Evolutionary conservation across 148 eudicot genomes (phyloP).

Genomic region (Spergularia marina): DNA sequence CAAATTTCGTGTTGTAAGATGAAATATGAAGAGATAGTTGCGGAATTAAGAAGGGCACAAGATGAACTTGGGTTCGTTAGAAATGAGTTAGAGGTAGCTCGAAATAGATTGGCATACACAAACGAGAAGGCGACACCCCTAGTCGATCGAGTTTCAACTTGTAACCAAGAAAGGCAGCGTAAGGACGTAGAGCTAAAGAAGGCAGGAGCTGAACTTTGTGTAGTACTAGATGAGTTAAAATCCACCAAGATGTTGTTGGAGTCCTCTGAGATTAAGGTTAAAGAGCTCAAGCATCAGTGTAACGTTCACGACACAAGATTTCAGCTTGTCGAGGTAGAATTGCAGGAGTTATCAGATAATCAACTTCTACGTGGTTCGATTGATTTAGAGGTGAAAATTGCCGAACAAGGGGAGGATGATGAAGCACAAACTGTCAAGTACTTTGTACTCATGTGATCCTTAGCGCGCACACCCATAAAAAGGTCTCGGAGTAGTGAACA

Average conservation of each 20-base stretch:
- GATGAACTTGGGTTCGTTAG: background rate
- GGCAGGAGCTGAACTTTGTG: slow-evolving; percentile 9
- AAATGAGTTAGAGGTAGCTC: slow-evolving; percentile 7
- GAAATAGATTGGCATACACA: slow-evolving; percentile 8
- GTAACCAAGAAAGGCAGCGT: background rate
- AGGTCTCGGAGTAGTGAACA: too few relatives aligned
- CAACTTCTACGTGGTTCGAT: background rate
- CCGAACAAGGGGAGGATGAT: background rate
- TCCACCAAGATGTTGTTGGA: slow-evolving; percentile 12
- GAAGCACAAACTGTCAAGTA: too few relatives aligned
- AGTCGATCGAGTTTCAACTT: background rate
- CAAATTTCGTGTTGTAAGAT: slow-evolving; percentile 1
- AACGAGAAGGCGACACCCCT: background rate
- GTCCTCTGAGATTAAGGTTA: slow-evolving; percentile 3
- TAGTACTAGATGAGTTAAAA: background rate
- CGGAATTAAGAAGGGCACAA: background rate
- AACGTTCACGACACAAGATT: background rate
- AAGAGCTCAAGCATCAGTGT: slow-evolving; percentile 7
- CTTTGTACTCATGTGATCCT: too few relatives aligned
- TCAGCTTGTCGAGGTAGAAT: slow-evolving; percentile 2
- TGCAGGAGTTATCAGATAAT: background rate
- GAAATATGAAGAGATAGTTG: background rate
- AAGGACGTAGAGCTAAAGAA: slow-evolving; percentile 3
- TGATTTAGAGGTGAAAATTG: background rate
- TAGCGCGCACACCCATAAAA: too few relatives aligned